Evolutionary conservation across 73 alveolate genomes (phyloP).

Genomic region (Effrenium voratum): DNA sequence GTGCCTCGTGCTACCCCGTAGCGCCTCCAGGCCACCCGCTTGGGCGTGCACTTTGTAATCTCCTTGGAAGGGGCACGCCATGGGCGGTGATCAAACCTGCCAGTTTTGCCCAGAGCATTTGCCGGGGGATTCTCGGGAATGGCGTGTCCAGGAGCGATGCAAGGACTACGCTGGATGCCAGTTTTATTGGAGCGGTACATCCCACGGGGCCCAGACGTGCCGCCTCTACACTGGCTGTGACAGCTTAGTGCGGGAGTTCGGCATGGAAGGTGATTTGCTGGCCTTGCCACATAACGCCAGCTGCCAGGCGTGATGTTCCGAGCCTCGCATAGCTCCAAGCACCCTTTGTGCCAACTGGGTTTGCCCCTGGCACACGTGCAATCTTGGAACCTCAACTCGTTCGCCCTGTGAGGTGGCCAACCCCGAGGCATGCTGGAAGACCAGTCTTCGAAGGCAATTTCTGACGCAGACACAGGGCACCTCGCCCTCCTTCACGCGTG

Average conservation of each 20-base stretch:
- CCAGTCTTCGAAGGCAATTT: slow-evolving; percentile 89
- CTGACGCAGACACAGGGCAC: slow-evolving; percentile 56
- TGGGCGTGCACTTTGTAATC: no score
- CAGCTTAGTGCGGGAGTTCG: slow-evolving; percentile 89
- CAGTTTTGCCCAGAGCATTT: no score
- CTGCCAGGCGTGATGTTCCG: background rate
- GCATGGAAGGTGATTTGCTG: slow-evolving; percentile 60
- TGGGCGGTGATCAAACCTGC: no score
- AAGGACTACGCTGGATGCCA: slow-evolving; percentile 39
- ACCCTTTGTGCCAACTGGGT: no score
- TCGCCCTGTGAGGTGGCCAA: slow-evolving; percentile 47
- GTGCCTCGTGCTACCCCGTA: background rate
- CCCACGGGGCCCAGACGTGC: slow-evolving; percentile 73
- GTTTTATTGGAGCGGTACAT: slow-evolving; percentile 63
- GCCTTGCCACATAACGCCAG: slow-evolving; percentile 29
- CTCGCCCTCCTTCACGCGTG: slow-evolving; percentile 66
- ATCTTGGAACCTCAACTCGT: no score
- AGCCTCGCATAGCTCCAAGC: background rate
- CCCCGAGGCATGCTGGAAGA: slow-evolving; percentile 89
- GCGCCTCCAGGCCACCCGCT: no score
- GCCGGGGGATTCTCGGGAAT: no score
- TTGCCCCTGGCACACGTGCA: no score
- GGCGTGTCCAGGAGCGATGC: slow-evolving; percentile 62
- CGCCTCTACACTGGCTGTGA: slow-evolving; percentile 77
- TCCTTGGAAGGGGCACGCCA: no score